phyloP scores from a whole-genome alignment of 495 filamentous ascomycete genomes.

The Penicillium mononematosum region DNA sequence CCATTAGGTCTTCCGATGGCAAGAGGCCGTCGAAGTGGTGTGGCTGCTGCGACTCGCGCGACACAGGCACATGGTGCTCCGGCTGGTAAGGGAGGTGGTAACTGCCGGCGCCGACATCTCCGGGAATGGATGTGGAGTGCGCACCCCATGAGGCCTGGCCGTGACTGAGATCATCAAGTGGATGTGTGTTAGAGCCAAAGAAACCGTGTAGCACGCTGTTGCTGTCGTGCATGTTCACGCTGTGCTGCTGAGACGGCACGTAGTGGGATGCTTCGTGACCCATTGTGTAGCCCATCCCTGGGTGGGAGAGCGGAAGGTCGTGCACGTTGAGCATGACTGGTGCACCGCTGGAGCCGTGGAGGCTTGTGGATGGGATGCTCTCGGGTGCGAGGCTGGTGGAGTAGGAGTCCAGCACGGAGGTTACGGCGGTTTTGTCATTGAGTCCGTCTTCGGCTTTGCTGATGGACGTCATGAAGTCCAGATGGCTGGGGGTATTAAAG shows the following conservation, averaged over 20 bases:
- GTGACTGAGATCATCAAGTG: constrained; percentile 41
- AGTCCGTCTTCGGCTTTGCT: constrained; percentile 40
- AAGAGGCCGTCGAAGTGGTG: constrained; percentile 39
- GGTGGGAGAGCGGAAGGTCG: constrained; percentile 40
- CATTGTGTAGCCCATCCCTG: constrained; percentile 35
- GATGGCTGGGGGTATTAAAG: constrained; percentile 34
- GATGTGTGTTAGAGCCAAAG: constrained; percentile 34
- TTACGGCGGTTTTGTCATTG: constrained; percentile 41
- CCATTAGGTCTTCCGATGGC: constrained; percentile 43
- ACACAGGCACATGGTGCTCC: constrained; percentile 34
- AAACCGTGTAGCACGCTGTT: constrained; percentile 37
- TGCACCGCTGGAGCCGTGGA: constrained; percentile 33
- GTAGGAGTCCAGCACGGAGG: constrained; percentile 44
- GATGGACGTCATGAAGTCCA: constrained; percentile 42
- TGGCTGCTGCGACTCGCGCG: constrained; percentile 39
- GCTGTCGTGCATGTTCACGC: constrained; percentile 38
- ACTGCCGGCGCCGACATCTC: constrained; percentile 33
- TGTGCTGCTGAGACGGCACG: constrained; percentile 35
- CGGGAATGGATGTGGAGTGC: constrained; percentile 34
- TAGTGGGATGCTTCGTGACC: constrained; percentile 38
- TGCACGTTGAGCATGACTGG: constrained; percentile 43
- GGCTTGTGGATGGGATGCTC: constrained; percentile 34
- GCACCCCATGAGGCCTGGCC: constrained; percentile 38
- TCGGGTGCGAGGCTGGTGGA: constrained; percentile 34
- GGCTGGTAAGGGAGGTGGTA: constrained; percentile 39